These are phyloP conservation scores for Cucurbita maxima DNA, from an alignment of 306 rosid genomes.

Conservation along the genomic window DNA sequence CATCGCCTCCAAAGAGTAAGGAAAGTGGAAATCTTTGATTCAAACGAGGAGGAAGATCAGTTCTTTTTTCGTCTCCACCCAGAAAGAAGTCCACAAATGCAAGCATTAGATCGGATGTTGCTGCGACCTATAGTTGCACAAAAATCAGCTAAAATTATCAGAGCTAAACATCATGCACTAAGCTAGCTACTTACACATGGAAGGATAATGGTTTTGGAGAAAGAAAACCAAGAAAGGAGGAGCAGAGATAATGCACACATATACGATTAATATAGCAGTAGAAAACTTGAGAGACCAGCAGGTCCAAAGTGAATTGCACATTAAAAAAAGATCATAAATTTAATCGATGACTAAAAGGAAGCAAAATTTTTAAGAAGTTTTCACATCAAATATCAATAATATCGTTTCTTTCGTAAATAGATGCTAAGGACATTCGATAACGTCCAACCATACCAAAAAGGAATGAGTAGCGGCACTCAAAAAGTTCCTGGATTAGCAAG, in stretches of 20 bases:
- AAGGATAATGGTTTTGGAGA: not conserved
- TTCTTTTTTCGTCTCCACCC: conserved; percentile 97
- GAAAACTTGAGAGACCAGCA: no score
- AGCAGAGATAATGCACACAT: not conserved
- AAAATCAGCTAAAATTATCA: conserved; percentile 3
- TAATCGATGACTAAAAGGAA: not conserved
- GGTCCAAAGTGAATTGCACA: not conserved
- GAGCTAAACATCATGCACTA: not conserved
- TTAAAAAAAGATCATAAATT: not conserved
- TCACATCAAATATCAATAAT: not conserved
- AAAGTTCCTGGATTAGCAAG: not conserved
- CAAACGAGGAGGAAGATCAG: conserved; percentile 84
- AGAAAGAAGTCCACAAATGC: conserved; percentile 90
- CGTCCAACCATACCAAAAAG: not conserved
- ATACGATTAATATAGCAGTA: not conserved
- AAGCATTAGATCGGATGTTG: conserved; percentile 93
- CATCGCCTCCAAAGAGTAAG: conserved; percentile 91
- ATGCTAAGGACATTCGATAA: not conserved
- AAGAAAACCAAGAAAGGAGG: not conserved
- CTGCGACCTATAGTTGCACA: conserved; percentile 52
- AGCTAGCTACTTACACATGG: not conserved
- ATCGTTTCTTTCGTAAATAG: not conserved
- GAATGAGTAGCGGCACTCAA: not conserved
- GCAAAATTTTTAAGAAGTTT: not conserved
- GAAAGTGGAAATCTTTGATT: conserved; percentile 69